Evolutionary conservation across 306 rosid species (phyloP), one percentile per base, ranked within the genome.

Genomic region (Glycyrrhiza uralensis): DNA sequence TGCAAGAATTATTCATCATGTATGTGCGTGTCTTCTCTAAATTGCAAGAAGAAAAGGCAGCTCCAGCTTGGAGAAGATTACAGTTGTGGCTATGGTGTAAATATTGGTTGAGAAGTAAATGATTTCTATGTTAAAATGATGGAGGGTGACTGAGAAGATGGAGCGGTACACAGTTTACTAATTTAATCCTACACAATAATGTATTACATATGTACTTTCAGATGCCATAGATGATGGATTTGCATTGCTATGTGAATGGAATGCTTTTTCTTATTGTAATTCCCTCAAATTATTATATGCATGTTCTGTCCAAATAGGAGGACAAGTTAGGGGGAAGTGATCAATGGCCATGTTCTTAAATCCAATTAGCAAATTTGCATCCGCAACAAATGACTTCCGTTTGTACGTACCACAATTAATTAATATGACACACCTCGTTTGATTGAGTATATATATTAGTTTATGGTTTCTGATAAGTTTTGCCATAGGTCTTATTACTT

Each of bases 61-160:
- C 7, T 58, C 24, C 29, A 46, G 56, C 22, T 23, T 35, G 44
- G 28, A 46, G 56, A 49, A 42, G 11, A 29, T 44, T n/a, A 29
- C 17, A 38, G 32, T 19, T 4, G 23, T 28, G n/a, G 69, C 46
- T 29, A 41, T n/a, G 46, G 67, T 44, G 6, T n/a, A 46, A 32
- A 30, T n/a, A n/a, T n/a, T 29, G 15, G 66, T 71, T 57, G 18
- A 72, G 47, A 57, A 72, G 45, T 17, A 57, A 44, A 72, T 13
- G 78, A 5, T 47, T 29, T 47, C 11, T 15, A 61, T 74, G 22
- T 74, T 52, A 38, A 50, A 1, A 15, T 50, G 64, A 30, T 51
- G 52, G 51, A 22, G 32, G n/a, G n/a, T n/a, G n/a, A n/a, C n/a
- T 64, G n/a, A n/a, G 70, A 42, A 24, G 19, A 39, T 63, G 22